These are phyloP conservation scores for Yamadazyma endophytica DNA, from an alignment of 805 yeast species.

Conservation along the genomic window DNA sequence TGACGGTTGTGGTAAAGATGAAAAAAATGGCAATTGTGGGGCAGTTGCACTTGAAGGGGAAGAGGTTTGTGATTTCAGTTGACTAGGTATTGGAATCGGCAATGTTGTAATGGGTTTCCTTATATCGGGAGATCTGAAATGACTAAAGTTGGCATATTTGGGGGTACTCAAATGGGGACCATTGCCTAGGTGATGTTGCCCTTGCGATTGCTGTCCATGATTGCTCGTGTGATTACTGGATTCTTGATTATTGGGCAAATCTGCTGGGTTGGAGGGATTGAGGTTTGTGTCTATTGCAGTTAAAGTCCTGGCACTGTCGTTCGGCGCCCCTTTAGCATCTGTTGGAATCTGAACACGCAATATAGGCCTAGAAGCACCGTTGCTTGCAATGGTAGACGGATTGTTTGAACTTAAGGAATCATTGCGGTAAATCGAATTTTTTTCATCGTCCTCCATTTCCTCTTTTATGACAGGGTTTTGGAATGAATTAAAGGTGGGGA, in stretches of 20 bases:
- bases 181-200: slow-evolving; percentile 1
- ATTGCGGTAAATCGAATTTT: slow-evolving; percentile 3
- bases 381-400: slow-evolving; percentile 2
- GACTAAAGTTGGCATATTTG: slow-evolving; percentile 16
- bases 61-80: slow-evolving; percentile 35
- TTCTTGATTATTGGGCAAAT: slow-evolving; percentile 5
- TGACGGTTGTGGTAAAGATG: slow-evolving; percentile 21
- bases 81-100: slow-evolving; percentile 33
- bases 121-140: slow-evolving; percentile 27
- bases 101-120: slow-evolving; percentile 26
- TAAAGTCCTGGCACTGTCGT: slow-evolving; percentile 41
- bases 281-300: slow-evolving; percentile 36
- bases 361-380: slow-evolving; percentile 46
- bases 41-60: slow-evolving; percentile 38
- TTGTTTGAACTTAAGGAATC: slow-evolving; percentile 5
- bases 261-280: slow-evolving; percentile 3
- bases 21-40: slow-evolving; percentile 31
- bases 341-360: slow-evolving; percentile 64
- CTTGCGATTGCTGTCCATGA: background rate
- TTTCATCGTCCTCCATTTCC: slow-evolving; percentile 12
- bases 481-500: slow-evolving; percentile 15
- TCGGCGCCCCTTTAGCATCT: slow-evolving; percentile 28
- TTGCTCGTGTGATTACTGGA: slow-evolving; percentile 2
- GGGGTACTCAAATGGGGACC: slow-evolving; percentile 15
- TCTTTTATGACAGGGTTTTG: slow-evolving; percentile 10